These are phyloP conservation scores for Quambalaria eucalypti DNA, from an alignment of 1,284 basidiomycete genomes.

Conservation along the genomic window DNA sequence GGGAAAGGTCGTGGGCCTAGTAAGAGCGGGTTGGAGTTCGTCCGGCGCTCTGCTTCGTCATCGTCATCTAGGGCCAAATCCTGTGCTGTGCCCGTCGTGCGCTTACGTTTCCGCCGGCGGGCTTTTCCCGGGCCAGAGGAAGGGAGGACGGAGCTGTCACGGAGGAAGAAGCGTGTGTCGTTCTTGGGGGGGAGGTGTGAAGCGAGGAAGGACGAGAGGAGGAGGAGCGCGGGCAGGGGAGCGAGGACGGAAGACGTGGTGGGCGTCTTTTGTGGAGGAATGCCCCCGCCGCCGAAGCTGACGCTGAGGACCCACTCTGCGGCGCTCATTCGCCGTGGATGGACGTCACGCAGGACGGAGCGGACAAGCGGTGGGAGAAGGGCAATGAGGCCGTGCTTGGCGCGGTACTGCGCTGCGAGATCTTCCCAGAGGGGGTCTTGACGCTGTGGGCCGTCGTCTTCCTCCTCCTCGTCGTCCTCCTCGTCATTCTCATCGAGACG, in stretches of 20 bases:
- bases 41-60: too few relatives aligned
- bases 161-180: constrained; percentile 1
- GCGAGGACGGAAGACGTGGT: neutral
- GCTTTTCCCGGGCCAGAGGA: neutral
- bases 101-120: neutral
- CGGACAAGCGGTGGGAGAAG: neutral
- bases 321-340: neutral
- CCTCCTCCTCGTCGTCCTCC: neutral
- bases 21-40: neutral
- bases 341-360: neutral
- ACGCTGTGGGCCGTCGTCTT: neutral
- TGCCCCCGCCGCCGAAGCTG: too few relatives aligned
- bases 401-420: too few relatives aligned
- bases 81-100: neutral
- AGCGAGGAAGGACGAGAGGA: neutral
- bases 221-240: neutral
- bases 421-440: too few relatives aligned
- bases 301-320: neutral
- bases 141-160: neutral
- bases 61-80: neutral
- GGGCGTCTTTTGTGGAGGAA: neutral
- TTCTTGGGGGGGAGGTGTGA: neutral
- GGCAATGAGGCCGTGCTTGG: too few relatives aligned
- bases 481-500: neutral
- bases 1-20: neutral